Base-by-base conservation (phyloP, 768 basidiomycete species). In the Saitozyma sp. region DNA sequence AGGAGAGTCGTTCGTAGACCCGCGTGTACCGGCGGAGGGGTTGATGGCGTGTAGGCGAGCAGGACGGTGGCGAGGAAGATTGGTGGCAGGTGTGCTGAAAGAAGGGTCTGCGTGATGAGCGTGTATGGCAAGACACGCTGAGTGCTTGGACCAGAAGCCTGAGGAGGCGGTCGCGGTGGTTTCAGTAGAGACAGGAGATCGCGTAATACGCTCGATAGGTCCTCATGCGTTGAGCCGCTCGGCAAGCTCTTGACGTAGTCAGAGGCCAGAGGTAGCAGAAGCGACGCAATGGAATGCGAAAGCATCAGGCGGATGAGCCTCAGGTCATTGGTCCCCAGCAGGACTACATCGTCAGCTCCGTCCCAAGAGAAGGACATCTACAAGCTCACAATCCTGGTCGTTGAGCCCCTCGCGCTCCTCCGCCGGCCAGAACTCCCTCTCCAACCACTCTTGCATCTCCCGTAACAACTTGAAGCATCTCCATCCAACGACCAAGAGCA, bases 311-410 rank as follows among this genome's bases (percentile, higher is more conserved):
- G 55, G 11, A 71, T 56, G 17, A 71, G 53, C 45, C 70, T 56
- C 11, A 68, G 50, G 48, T 71, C 70, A 19, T 67, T 66, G 13
- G 70, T 71, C 19, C 70, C 70, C 10, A 71, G 64, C 11, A 71
- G 48, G 50, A 71, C 70, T 71, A 48, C 5, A 42, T 16, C 9
- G n/a, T 56, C n/a, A 59, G 63, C 57, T 46, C 13, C 41, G 8
- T 40, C 14, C 9, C 49, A 29, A 49, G 39, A 19, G 45, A 46
- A 19, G 45, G n/a, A 29, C 17, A n/a, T 6, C 1, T 10, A 37
- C 20, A 6, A 6, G 56, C 69, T 48, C 52, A 66, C 69, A 71
- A 46, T 70, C 66, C 40, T 59, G 40, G 10, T 41, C 20, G 9
- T 55, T 59, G 8, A 58, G n/a, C 13, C 48, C 62, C 2, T 43